Base-by-base conservation (phyloP, 148 eudicot genomes). In the Tetragonia tetragonoides region DNA sequence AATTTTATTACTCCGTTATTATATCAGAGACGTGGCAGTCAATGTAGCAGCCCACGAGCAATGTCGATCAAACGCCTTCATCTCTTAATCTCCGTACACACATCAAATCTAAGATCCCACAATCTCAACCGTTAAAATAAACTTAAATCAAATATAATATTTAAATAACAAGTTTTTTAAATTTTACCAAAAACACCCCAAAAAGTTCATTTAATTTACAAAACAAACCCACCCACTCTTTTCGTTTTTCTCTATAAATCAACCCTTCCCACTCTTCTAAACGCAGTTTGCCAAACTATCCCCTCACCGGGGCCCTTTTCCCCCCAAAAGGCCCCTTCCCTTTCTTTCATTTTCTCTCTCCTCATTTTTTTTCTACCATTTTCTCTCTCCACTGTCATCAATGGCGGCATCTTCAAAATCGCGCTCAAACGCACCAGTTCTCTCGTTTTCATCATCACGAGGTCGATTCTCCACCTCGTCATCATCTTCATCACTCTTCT, bases 201-300 rank as follows among this genome's bases (percentile, higher is more conserved):
- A 46, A 6, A 46, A 46, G 49, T 28, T 46, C 49, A 46, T 46
- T 20, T 1, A 54, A 57, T 34, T 84, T 80, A 53, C 81, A 34
- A 34, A 9, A 17, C n/a, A 23, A 46, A 39, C 73, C 34, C 34
- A 28, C 34, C 34, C 73, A 34, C 71, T 4, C 14, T 59, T n/a
- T 56, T 37, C 21, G 18, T 42, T 74, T 66, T 28, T 28, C 34
- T 28, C 80, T 79, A 75, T 78, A 83, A 67, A 72, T 16, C 69
- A 66, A 37, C 79, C 66, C 3, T 68, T 24, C 21, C 82, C 17
- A 24, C 77, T 70, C 84, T 28, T 51, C 51, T 68, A 68, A 65
- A 68, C 75, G 85, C 85, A 81, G 87, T 87, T 87, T 85, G 90
- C 87, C 88, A 80, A 87, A 83, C 78, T 10, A 44, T 12, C 17